Conservation (phyloP, 345 rosid genomes). For the Bruguiera sexangula region DNA sequence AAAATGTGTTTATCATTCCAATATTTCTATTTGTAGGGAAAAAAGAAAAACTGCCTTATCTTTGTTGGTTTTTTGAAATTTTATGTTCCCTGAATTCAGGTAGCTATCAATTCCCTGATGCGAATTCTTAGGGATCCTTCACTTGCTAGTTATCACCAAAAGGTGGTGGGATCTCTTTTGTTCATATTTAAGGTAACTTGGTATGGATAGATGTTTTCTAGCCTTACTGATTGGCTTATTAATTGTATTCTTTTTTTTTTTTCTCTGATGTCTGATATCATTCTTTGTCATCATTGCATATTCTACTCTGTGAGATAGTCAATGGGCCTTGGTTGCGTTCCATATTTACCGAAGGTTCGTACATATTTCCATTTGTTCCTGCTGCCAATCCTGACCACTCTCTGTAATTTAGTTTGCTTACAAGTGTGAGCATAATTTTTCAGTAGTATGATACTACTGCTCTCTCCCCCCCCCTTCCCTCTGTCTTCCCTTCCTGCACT, state of each 20-base stretch:
- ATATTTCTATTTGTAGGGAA: neutral
- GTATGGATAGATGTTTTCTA: slow-evolving; percentile 1
- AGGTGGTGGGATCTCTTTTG: slow-evolving; percentile 97
- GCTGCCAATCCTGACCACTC: neutral
- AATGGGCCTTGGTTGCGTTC: slow-evolving; percentile 95
- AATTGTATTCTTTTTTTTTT: neutral
- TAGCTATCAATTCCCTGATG: slow-evolving; percentile 96
- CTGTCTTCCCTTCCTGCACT: too few species aligned
- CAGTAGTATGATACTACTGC: too few species aligned
- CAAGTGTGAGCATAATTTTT: too few species aligned
- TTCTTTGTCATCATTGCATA: slow-evolving; percentile 14
- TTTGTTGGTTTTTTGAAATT: slow-evolving; percentile 18
- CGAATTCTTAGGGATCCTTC: slow-evolving; percentile 97
- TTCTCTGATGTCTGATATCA: neutral
- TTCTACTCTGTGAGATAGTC: slow-evolving; percentile 69
- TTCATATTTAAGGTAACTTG: slow-evolving; percentile 83
- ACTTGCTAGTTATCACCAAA: slow-evolving; percentile 90
- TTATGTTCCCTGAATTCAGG: slow-evolving; percentile 44
- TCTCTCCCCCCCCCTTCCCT: too few species aligned
- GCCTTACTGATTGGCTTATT: neutral
- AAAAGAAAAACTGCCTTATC: neutral
- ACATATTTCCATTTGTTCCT: slow-evolving; percentile 14
- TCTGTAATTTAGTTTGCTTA: neutral
- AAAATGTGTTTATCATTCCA: slow-evolving; percentile 5
- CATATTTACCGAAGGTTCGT: slow-evolving; percentile 94